phyloP scores from a whole-genome alignment of 2,329 filamentous ascomycete genomes.

The Alternaria panax region DNA sequence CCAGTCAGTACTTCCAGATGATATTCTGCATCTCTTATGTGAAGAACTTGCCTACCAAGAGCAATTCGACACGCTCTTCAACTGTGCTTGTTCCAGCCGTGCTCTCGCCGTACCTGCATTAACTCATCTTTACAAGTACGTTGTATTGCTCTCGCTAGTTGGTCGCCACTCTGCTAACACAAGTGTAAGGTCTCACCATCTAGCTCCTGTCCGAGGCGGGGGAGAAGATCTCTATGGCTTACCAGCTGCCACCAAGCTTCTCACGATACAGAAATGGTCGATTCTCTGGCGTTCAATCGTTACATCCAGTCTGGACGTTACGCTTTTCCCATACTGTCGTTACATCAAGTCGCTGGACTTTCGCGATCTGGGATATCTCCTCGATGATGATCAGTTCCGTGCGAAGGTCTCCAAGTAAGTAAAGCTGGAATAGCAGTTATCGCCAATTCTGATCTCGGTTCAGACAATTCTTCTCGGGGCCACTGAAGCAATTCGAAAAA shows the following conservation, averaged over 20 bases:
- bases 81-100: conserved; percentile 63
- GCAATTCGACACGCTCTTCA: conserved; percentile 69
- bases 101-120: conserved; percentile 66
- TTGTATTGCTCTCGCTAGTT: conserved; percentile 8
- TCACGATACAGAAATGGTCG: conserved; percentile 65
- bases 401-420: conserved; percentile 64
- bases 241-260: conserved; percentile 52
- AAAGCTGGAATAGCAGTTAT: background rate
- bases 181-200: conserved; percentile 51
- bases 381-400: conserved; percentile 66
- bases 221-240: conserved; percentile 47
- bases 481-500: conserved; percentile 55
- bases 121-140: conserved; percentile 68
- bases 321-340: conserved; percentile 72
- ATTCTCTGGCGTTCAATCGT: conserved; percentile 74
- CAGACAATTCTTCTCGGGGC: conserved; percentile 61
- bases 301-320: conserved; percentile 67
- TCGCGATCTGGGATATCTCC: conserved; percentile 65
- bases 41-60: conserved; percentile 63
- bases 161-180: background rate
- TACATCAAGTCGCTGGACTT: conserved; percentile 72
- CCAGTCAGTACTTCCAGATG: conserved; percentile 57
- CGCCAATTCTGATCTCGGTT: conserved; percentile 11
- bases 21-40: conserved; percentile 68
- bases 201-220: conserved; percentile 55